These are phyloP conservation scores for Dalbergia cultrata DNA, from an alignment of 306 rosid genomes.

Conservation along the genomic window DNA sequence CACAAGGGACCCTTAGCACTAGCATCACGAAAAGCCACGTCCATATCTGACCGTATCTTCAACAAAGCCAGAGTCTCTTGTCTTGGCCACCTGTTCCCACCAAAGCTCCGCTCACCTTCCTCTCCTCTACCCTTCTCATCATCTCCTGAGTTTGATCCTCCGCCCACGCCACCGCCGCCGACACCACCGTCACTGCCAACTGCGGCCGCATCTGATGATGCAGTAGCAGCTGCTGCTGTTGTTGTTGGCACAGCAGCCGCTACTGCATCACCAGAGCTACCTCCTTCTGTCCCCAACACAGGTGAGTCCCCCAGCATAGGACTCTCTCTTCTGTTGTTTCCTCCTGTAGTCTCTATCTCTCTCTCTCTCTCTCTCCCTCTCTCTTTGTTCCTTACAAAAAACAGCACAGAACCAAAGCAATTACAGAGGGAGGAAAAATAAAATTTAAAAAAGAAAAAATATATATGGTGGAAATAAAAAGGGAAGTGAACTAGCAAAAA, in stretches of 20 bases:
- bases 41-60: constrained; percentile 97
- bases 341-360: constrained; percentile 24
- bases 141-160: constrained; percentile 79
- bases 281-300: constrained; percentile 57
- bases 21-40: constrained; percentile 83
- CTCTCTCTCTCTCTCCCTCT: neutral
- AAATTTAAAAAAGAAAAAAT: constrained; percentile 39
- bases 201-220: constrained; percentile 22
- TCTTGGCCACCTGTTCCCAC: constrained; percentile 95
- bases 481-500: neutral
- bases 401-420: constrained; percentile 53
- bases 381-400: constrained; percentile 12
- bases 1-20: constrained; percentile 95
- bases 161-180: constrained; percentile 31
- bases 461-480: neutral
- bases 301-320: constrained; percentile 89
- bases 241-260: constrained; percentile 20
- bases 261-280: constrained; percentile 60
- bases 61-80: constrained; percentile 87
- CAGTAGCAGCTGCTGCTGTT: neutral
- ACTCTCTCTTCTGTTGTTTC: constrained; percentile 41
- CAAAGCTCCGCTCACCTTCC: constrained; percentile 73
- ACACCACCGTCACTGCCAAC: constrained; percentile 33
- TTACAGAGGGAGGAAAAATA: constrained; percentile 57
- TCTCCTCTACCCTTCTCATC: constrained; percentile 63